Evolutionary conservation across 179 eudicot species (phyloP), one percentile per base, ranked within the genome.

Genomic region (Camellia oleifera): DNA sequence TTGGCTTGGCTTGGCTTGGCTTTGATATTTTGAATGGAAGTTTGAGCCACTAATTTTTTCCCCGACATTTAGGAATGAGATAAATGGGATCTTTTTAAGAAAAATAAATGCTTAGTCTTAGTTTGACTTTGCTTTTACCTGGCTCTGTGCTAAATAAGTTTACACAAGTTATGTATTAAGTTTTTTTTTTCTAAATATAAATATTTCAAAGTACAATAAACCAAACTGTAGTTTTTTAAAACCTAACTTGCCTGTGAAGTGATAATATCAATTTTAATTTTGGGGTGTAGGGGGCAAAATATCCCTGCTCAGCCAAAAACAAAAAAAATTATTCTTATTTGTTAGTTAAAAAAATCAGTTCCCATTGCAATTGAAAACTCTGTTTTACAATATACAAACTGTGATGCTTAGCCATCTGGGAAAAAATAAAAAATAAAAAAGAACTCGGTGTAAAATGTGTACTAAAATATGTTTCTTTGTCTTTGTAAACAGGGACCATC

Each of bases 401-500:
- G 9, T 14, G 9, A 78, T 57, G 45, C 20, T 73, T 48, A 67
- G 58, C 13, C 17, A 48, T 65, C 20, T 1, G 61, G n/a, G 32
- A 32, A 32, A 32, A 32, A 32, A 32, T 32, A 32, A 32, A 32
- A 32, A 32, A 32, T 32, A 9, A 12, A 44, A 17, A 42, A 20
- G 60, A 77, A 1, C 18, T 60, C 69, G 32, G 17, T n/a, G 2
- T 53, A 58, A 11, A 62, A 57, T 20, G 44, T 9, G 18, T 26
- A 44, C 48, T 78, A 78, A 74, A 50, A 74, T 53, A 15, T 72
- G 45, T 74, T 74, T 63, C 48, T 11, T 32, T 48, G 52, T 54
- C 50, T 46, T 12, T 69, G 62, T 64, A 54, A 64, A 75, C 87
- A 92, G 97, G 95, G 62, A 93, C 95, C 70, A 93, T 93, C 78